Conservation (phyloP, 2,329 filamentous ascomycete species). For the Dryadomyces quercus-mongolicae region DNA sequence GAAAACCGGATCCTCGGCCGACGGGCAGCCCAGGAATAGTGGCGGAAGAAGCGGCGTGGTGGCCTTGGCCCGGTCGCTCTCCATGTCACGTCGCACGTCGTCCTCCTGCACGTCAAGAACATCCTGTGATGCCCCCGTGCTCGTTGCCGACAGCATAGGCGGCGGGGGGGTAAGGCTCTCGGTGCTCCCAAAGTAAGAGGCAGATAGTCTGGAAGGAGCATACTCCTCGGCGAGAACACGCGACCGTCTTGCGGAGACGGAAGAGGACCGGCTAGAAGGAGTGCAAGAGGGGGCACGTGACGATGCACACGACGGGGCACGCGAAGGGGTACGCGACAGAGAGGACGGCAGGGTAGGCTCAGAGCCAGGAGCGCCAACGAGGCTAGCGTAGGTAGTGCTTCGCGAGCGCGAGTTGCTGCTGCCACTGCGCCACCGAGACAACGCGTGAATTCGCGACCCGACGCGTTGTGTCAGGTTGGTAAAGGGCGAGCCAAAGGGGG, state of each 20-base stretch:
- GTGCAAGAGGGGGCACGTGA: conserved; percentile 15
- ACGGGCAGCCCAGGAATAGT: conserved; percentile 45
- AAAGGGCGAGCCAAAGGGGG: conserved; percentile 39
- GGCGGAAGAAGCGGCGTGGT: conserved; percentile 80
- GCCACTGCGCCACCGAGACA: conserved; percentile 32
- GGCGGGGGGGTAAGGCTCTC: conserved; percentile 30
- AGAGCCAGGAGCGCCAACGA: conserved; percentile 49
- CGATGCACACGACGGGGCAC: conserved; percentile 47
- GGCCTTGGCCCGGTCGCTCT: conserved; percentile 48
- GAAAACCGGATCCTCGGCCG: conserved; percentile 21
- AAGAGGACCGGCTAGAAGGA: conserved; percentile 63
- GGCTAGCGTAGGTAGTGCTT: conserved; percentile 25
- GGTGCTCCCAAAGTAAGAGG: conserved; percentile 48
- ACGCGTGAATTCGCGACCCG: conserved; percentile 45
- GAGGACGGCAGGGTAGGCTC: conserved; percentile 60
- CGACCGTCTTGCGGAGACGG: conserved; percentile 50
- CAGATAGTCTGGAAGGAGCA: conserved; percentile 46
- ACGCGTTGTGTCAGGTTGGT: conserved; percentile 53
- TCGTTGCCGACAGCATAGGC: background rate
- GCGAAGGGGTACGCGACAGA: conserved; percentile 34
- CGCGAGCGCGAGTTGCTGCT: background rate
- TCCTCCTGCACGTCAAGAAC: conserved; percentile 39
- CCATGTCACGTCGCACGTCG: conserved; percentile 34
- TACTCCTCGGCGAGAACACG: conserved; percentile 27
- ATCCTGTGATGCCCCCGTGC: conserved; percentile 11